Percentiles rank a stretch among this genome's conserved stretches.
Evolutionary conservation across 2,329 filamentous ascomycete genomes (phyloP).

Genomic region (Claviceps pusilla): DNA sequence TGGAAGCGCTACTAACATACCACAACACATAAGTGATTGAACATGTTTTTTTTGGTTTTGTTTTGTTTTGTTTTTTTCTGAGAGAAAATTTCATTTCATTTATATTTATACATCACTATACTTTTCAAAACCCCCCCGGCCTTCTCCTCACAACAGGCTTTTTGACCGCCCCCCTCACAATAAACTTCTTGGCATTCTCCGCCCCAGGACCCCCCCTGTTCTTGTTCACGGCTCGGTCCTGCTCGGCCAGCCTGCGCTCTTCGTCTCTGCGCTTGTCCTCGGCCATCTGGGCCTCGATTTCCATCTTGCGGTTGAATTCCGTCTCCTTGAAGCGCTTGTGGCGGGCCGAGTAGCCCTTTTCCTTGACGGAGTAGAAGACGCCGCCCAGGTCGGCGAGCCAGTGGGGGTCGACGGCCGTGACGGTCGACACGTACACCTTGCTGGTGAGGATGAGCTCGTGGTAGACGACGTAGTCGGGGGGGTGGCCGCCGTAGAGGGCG

Average conservation of each 20-base stretch:
- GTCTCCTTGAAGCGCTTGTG: conserved; percentile 79
- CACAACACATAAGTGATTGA: too few relatives aligned
- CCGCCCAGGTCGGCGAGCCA: conserved; percentile 95
- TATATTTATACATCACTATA: too few relatives aligned
- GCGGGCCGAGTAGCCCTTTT: conserved; percentile 83
- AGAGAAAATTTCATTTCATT: too few relatives aligned
- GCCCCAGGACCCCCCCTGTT: conserved; percentile 19
- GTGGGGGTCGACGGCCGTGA: conserved; percentile 88
- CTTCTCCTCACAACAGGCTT: conserved; percentile 44
- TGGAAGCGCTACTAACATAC: too few relatives aligned
- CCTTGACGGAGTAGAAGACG: conserved; percentile 93
- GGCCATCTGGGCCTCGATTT: conserved; percentile 86
- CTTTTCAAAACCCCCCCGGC: not conserved
- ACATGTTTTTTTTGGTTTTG: too few relatives aligned
- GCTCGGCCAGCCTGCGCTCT: conserved; percentile 35
- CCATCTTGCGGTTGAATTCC: conserved; percentile 84
- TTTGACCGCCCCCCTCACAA: conserved; percentile 46
- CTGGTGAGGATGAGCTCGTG: conserved; percentile 94
- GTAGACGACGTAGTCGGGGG: conserved; percentile 94
- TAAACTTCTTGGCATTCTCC: conserved; percentile 37
- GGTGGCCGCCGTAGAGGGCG: conserved; percentile 84
- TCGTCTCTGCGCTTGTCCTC: conserved; percentile 61
- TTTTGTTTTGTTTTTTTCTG: too few relatives aligned
- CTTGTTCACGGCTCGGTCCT: conserved; percentile 23
- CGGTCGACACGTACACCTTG: conserved; percentile 96